A percentile compares a stretch with the other conserved stretches of the same genome.
Evolutionary conservation across 2,329 filamentous ascomycete genomes (phyloP).

Genomic region (Cercospora brassicicola): DNA sequence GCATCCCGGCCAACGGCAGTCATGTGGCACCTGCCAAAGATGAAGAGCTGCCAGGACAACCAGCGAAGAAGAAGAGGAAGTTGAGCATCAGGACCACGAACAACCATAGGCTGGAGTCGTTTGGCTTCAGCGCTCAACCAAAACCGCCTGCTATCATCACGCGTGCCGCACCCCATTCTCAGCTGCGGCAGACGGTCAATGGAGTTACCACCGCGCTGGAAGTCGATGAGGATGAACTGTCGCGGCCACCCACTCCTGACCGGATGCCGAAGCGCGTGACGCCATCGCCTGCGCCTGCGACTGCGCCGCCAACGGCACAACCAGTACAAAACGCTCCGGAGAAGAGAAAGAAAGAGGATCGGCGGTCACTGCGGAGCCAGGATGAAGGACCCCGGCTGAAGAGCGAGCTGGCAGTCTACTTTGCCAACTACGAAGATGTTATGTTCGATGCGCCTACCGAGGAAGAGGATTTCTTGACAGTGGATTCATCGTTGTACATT

Average conservation of each 20-base stretch:
- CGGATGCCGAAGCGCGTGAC: slow-evolving; percentile 16
- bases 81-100: slow-evolving; percentile 29
- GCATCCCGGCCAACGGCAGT: neutral
- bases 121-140: slow-evolving; percentile 22
- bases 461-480: slow-evolving; percentile 58
- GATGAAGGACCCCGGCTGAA: slow-evolving; percentile 79
- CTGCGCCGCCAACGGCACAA: neutral
- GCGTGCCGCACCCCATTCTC: slow-evolving; percentile 46
- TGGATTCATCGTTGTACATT: slow-evolving; percentile 33
- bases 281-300: slow-evolving; percentile 15
- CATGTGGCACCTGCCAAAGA: neutral
- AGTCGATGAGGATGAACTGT: slow-evolving; percentile 24
- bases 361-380: slow-evolving; percentile 79
- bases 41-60: slow-evolving; percentile 30
- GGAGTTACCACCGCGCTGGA: slow-evolving; percentile 42
- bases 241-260: slow-evolving; percentile 17
- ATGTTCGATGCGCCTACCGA: slow-evolving; percentile 82
- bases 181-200: slow-evolving; percentile 46
- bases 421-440: slow-evolving; percentile 90
- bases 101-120: slow-evolving; percentile 29
- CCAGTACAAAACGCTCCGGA: slow-evolving; percentile 28
- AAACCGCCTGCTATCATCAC: slow-evolving; percentile 47
- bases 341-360: slow-evolving; percentile 52
- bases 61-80: slow-evolving; percentile 31
- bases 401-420: slow-evolving; percentile 87